Conservation (phyloP, 2,329 filamentous ascomycete species). For the Cladosporium sp. region DNA sequence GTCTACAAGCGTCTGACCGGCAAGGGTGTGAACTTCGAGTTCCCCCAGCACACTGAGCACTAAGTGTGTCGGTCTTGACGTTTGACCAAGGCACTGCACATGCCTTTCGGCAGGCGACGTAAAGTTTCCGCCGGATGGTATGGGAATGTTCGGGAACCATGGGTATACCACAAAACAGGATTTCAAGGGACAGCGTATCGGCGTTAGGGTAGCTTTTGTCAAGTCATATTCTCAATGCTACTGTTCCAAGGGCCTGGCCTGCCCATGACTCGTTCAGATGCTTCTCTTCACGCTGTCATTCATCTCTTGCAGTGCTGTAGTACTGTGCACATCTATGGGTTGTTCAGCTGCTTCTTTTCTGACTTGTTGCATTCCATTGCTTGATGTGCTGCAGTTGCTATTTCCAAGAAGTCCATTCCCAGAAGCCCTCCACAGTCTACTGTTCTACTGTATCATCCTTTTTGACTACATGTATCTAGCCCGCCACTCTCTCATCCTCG, state of each 20-base stretch:
- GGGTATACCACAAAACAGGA: conserved; percentile 7
- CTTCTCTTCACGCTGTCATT: too few relatives aligned
- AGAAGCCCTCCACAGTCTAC: too few relatives aligned
- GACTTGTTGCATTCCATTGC: too few relatives aligned
- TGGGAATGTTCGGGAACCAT: neutral
- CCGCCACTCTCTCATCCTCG: neutral
- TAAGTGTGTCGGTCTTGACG: conserved; percentile 48
- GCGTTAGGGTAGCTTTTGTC: conserved; percentile 13
- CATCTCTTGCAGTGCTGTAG: too few relatives aligned
- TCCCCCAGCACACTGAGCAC: conserved; percentile 87
- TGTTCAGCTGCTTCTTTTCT: too few relatives aligned
- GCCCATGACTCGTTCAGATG: neutral
- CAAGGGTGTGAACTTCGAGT: conserved; percentile 96
- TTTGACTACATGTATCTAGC: too few relatives aligned
- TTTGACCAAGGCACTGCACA: conserved; percentile 7
- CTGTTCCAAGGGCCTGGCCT: conserved; percentile 13
- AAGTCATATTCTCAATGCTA: conserved; percentile 14
- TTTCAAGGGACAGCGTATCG: conserved; percentile 12
- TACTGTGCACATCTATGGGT: too few relatives aligned
- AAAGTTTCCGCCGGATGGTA: conserved; percentile 6
- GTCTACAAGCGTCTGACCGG: conserved; percentile 98
- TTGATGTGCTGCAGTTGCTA: too few relatives aligned
- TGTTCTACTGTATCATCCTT: too few relatives aligned
- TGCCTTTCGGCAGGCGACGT: conserved; percentile 9
- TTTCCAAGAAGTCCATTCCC: too few relatives aligned